Percentiles rank a stretch among this genome's conserved stretches.
Conservation (phyloP, 805 yeast genomes). For the Metschnikowia proteae region DNA sequence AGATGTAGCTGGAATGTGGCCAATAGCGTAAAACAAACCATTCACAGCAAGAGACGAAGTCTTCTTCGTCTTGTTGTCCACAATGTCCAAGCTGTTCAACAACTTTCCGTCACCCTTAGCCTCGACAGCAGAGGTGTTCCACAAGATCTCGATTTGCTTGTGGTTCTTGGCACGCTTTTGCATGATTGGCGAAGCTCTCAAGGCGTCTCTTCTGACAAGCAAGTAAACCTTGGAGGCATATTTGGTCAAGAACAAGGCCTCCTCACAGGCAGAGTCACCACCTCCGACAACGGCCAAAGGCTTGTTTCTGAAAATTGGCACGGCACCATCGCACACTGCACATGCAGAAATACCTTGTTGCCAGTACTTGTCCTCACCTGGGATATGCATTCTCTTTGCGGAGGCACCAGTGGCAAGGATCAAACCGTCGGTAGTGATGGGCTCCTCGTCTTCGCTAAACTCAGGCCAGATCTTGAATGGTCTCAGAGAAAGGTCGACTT, state of each 20-base stretch:
- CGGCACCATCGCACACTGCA: constrained; percentile 99
- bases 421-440: constrained; percentile 88
- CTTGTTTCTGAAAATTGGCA: constrained; percentile 96
- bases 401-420: constrained; percentile 97
- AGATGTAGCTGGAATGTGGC: constrained; percentile 92
- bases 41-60: constrained; percentile 67
- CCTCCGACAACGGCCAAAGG: constrained; percentile 98
- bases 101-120: constrained; percentile 94
- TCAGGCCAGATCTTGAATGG: constrained; percentile 98
- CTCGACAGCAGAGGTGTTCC: constrained; percentile 78
- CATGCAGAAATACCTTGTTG: constrained; percentile 99
- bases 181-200: constrained; percentile 96
- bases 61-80: constrained; percentile 71
- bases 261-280: constrained; percentile 99
- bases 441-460: constrained; percentile 86
- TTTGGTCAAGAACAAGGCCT: constrained; percentile 93
- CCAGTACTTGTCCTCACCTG: constrained; percentile 98
- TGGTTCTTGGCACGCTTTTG: constrained; percentile 83
- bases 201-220: constrained; percentile 88
- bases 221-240: constrained; percentile 94
- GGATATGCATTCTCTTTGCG: constrained; percentile 88
- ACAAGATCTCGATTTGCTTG: constrained; percentile 87
- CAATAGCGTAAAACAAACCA: constrained; percentile 97
- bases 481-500: constrained; percentile 79
- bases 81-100: constrained; percentile 58